Base-by-base conservation (phyloP, 2,329 filamentous ascomycete species). In the Nigrospora oryzae region DNA sequence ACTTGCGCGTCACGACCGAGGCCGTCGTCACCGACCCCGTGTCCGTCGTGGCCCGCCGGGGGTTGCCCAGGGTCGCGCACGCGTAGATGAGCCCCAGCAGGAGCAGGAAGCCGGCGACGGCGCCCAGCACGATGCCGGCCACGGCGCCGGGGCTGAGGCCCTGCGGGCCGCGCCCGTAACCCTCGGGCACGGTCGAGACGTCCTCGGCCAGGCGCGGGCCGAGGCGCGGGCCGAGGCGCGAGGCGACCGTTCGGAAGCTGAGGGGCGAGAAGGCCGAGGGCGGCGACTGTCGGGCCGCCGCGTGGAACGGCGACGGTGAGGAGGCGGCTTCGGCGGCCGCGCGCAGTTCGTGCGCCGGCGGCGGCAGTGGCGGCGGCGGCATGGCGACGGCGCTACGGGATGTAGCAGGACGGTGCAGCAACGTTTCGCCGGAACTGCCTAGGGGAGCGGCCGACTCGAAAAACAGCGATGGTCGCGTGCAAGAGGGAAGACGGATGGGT, bases 91-190 rank as follows among this genome's bases (percentile, higher is more conserved):
- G 40, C 45, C 45, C 54, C 17, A 62, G 47, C 31, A 60, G 37
- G 0, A 62, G 44, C 14, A 62, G 34, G 49, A 62, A 62, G 5
- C 56, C 60, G 75, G 19, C 79, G 69, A 50, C 66, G 43, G 63
- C 70, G 5, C 60, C 60, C 3, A 62, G 48, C 36, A 58, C 55
- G 43, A 72, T 59, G 57, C 57, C 56, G 53, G 61, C 57, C 14
- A 69, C 62, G 35, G 65, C 54, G 16, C 66, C 65, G 1, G 60
- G 44, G 15, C 47, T 46, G 11, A 58, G 60, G 1, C 58, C 58
- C 44, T 46, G 52, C 14, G 74, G 75, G 5, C 70, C 69, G 1
- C 74, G 71, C 30, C 69, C 60, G 49, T 60, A 61, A 36, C 53
- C 54, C 35, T 62, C 65, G 15, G 68, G 66, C n/a, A 70, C 63